These are phyloP conservation scores for Ascoidea rubescens DNA, from an alignment of 805 yeast species.

Conservation along the genomic window DNA sequence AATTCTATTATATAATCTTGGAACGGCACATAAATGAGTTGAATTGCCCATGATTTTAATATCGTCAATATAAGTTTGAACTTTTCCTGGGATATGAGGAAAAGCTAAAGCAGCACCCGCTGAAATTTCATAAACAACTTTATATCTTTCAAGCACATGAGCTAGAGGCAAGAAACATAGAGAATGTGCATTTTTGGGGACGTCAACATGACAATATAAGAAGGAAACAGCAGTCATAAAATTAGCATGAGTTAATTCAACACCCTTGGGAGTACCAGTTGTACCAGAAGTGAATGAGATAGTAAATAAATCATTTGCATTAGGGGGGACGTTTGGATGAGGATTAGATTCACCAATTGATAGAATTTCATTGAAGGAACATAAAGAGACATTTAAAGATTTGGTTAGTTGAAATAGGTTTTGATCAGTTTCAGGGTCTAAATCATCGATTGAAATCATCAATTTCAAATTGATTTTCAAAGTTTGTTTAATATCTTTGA, in stretches of 20 bases:
- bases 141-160: conserved; percentile 38
- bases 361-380: conserved; percentile 20
- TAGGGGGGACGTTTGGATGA: conserved; percentile 24
- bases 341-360: conserved; percentile 23
- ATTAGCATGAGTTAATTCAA: conserved; percentile 29
- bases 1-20: conserved; percentile 39
- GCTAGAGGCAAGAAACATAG: conserved; percentile 40
- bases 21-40: conserved; percentile 34
- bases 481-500: not conserved
- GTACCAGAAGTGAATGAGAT: conserved; percentile 57
- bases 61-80: conserved; percentile 33
- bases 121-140: conserved; percentile 12
- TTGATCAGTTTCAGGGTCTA: conserved; percentile 14
- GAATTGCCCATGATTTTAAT: conserved; percentile 29
- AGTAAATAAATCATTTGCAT: conserved; percentile 30
- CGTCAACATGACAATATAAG: conserved; percentile 5
- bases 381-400: conserved; percentile 19
- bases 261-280: conserved; percentile 53
- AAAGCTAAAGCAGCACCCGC: conserved; percentile 30
- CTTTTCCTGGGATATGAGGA: conserved; percentile 30
- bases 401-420: conserved; percentile 12
- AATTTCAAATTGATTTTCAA: conserved; percentile 19
- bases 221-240: conserved; percentile 25
- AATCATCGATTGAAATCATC: conserved; percentile 33
- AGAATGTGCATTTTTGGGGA: conserved; percentile 1